phyloP scores from a whole-genome alignment of 805 yeast species.

The Ogataea paradorogensis region DNA sequence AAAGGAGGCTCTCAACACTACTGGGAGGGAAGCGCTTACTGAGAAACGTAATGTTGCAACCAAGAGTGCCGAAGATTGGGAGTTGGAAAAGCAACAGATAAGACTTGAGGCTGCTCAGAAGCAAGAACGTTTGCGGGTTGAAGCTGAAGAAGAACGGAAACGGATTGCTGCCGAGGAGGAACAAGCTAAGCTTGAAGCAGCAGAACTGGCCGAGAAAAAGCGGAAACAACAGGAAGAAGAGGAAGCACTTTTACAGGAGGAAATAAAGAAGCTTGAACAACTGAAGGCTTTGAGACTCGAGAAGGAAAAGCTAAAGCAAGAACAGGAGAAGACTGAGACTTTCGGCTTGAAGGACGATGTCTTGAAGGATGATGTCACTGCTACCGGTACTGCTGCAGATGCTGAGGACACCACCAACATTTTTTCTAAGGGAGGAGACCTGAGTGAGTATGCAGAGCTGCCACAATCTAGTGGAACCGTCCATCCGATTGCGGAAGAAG shows the following conservation, averaged over 20 bases:
- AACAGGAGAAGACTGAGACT: constrained; percentile 7
- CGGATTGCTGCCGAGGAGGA: constrained; percentile 40
- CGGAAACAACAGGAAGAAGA: constrained; percentile 30
- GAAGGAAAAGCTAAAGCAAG: constrained; percentile 33
- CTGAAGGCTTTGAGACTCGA: constrained; percentile 39
- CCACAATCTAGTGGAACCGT: constrained; percentile 24
- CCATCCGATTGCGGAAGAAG: constrained; percentile 34
- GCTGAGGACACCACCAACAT: constrained; percentile 22
- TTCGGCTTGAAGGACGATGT: constrained; percentile 5
- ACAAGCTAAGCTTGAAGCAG: constrained; percentile 24
- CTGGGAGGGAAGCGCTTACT: constrained; percentile 38
- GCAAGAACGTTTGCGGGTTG: constrained; percentile 42
- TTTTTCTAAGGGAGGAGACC: constrained; percentile 16
- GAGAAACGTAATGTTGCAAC: constrained; percentile 41
- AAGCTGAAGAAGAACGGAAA: constrained; percentile 38
- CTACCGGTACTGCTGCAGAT: constrained; percentile 18
- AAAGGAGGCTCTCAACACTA: constrained; percentile 35
- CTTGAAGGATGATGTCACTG: constrained; percentile 27
- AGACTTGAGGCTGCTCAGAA: constrained; percentile 44
- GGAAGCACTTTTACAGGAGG: constrained; percentile 39
- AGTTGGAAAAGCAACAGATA: constrained; percentile 41
- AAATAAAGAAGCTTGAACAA: constrained; percentile 40
- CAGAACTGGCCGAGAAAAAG: constrained; percentile 26
- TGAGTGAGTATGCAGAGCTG: constrained; percentile 7
- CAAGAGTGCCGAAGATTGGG: constrained; percentile 41